phyloP scores from a whole-genome alignment of 1,139 yeast genomes.

The Spencermartinsiella ligniputridi region DNA sequence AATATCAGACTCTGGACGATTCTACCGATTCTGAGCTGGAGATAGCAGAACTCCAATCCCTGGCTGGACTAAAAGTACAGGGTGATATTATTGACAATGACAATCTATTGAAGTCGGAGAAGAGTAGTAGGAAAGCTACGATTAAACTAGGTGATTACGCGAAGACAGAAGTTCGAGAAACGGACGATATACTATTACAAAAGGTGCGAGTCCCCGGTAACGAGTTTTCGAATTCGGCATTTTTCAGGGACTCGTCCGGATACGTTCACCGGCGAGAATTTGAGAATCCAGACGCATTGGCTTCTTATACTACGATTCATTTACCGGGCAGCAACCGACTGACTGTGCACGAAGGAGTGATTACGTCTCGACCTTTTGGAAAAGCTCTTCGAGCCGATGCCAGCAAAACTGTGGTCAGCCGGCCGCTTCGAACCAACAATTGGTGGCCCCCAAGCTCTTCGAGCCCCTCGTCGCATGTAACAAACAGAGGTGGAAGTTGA shows the following conservation, averaged over 20 bases:
- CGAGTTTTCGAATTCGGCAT: conserved; percentile 14
- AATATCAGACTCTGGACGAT: background rate
- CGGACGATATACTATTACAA: background rate
- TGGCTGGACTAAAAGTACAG: background rate
- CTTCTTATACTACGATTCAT: conserved; percentile 3
- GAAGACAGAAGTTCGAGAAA: background rate
- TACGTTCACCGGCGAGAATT: conserved; percentile 19
- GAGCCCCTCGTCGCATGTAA: too few relatives aligned
- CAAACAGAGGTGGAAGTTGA: too few relatives aligned
- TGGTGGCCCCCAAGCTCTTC: too few relatives aligned
- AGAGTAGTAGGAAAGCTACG: background rate
- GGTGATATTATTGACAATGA: background rate
- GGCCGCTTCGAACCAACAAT: too few relatives aligned
- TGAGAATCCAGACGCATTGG: conserved; percentile 7
- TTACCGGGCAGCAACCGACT: conserved; percentile 2
- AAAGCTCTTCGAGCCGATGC: background rate
- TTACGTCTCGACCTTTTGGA: conserved; percentile 1
- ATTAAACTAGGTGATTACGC: background rate
- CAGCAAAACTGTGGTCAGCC: background rate
- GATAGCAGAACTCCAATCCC: background rate
- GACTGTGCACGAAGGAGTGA: background rate
- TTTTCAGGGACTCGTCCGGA: conserved; percentile 15
- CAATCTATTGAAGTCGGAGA: background rate
- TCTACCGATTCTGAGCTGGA: background rate
- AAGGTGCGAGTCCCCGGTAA: background rate